Evolutionary conservation across 495 filamentous ascomycete species (phyloP), one percentile per base, ranked within the genome.

Genomic region (Aspergillus affinis): DNA sequence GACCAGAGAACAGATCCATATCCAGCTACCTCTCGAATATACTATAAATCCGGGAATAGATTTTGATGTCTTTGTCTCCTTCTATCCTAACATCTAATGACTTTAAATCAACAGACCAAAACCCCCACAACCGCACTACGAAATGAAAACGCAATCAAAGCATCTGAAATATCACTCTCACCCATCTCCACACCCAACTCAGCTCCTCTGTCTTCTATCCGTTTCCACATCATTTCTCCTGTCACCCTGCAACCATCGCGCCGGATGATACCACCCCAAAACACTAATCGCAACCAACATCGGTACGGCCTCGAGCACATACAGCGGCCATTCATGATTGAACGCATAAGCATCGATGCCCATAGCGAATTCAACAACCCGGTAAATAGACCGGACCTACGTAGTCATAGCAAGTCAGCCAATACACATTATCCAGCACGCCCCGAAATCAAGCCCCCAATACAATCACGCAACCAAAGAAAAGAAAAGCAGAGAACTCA

Each of bases 291-390:
- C 66, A 17, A 69, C 60, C 12, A 77, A 32, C 74, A 77, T 77
- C 23, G 72, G 73, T n/a, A 70, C 58, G 12, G 68, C 64, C 60
- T 77, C 74, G 27, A 77, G 70, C 13, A 77, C 74, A 51, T 72
- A 75, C 50, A 75, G 60, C 4, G 72, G 65, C 74, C 72, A 77
- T 60, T 75, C 74, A 45, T 75, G 67, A 12, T 55, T 67, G 47
- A 72, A 73, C 7, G 67, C 64, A 59, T 77, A 75, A 2, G 71
- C 64, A 21, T 70, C 62, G 3, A 72, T 70, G 6, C 74, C 72
- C 21, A 68, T 50, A 3, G 69, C 66, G 52, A 75, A 77, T 51
- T 77, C 74, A 27, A 75, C 67, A 3, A 75, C 64, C 10, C 74
- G 72, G 54, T 73, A 77, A 17, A 75, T 65, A 12, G 55, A 72